These are phyloP conservation scores for Saccharomycopsis olivae DNA, from an alignment of 805 yeast species.

Conservation along the genomic window DNA sequence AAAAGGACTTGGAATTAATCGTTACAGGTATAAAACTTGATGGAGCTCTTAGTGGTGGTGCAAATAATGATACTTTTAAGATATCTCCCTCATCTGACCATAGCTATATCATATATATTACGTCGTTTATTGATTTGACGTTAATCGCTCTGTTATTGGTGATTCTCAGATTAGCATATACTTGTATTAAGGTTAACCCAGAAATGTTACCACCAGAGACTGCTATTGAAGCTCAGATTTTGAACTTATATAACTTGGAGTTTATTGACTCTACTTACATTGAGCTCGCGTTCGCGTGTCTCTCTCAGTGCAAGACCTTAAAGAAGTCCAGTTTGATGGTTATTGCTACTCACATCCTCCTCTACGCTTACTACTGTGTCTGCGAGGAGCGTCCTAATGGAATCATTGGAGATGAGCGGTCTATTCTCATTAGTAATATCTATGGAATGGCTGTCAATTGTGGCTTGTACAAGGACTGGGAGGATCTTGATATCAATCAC, in stretches of 20 bases:
- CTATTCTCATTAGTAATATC: conserved; percentile 1
- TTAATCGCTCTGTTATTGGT: conserved; percentile 9
- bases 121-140: conserved; percentile 7
- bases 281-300: conserved; percentile 10
- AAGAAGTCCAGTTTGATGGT: conserved; percentile 5
- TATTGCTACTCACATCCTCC: conserved; percentile 2
- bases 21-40: conserved; percentile 9
- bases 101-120: too few relatives aligned
- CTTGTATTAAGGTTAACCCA: conserved; percentile 10
- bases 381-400: conserved; percentile 13
- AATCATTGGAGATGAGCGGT: conserved; percentile 2
- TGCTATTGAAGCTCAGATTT: conserved; percentile 7
- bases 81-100: background rate
- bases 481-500: background rate
- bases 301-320: conserved; percentile 11
- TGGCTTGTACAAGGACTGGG: conserved; percentile 13
- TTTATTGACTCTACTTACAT: conserved; percentile 7
- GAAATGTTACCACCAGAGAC: background rate
- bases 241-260: background rate
- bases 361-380: conserved; percentile 6
- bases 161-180: conserved; percentile 9
- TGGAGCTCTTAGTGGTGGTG: background rate
- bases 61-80: background rate
- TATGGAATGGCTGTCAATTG: conserved; percentile 2
- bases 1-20: conserved; percentile 8